These are phyloP conservation scores for Apiospora kogelbergensis DNA, from an alignment of 2,329 filamentous ascomycete genomes.

Conservation along the genomic window DNA sequence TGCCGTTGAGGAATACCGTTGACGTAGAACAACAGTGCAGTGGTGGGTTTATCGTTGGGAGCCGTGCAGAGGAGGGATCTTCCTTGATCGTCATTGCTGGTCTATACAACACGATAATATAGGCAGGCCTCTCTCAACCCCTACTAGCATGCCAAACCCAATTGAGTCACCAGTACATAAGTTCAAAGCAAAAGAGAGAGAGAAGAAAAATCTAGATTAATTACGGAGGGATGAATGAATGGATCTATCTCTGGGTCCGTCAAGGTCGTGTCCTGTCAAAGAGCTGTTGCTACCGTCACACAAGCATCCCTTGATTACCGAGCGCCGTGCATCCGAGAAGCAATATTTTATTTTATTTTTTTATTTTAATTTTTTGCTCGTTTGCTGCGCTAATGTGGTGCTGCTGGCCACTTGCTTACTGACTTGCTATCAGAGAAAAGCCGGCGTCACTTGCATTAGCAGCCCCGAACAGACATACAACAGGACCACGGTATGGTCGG, in stretches of 20 bases:
- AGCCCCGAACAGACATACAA: neutral
- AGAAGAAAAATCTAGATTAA: too few species aligned
- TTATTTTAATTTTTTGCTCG: too few species aligned
- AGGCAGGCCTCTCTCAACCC: neutral
- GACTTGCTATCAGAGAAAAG: neutral
- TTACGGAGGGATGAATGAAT: neutral
- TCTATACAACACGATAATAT: neutral
- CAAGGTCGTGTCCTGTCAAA: neutral
- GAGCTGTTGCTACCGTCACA: neutral
- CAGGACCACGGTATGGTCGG: neutral
- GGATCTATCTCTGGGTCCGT: neutral
- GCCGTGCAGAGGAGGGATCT: neutral
- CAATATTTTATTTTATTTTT: too few species aligned
- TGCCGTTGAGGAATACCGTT: conserved; percentile 1
- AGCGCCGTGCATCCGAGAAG: conserved; percentile 4
- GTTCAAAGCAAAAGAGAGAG: neutral
- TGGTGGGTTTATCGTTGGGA: neutral
- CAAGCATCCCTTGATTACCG: neutral
- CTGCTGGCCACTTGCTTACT: neutral
- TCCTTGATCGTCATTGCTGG: neutral
- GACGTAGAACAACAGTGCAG: neutral
- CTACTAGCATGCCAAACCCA: neutral
- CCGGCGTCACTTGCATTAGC: conserved; percentile 2
- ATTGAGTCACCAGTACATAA: neutral
- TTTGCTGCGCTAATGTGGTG: neutral